Base-by-base conservation (phyloP, 352 stramenopile species). In the Phytophthora pseudosyringae region DNA sequence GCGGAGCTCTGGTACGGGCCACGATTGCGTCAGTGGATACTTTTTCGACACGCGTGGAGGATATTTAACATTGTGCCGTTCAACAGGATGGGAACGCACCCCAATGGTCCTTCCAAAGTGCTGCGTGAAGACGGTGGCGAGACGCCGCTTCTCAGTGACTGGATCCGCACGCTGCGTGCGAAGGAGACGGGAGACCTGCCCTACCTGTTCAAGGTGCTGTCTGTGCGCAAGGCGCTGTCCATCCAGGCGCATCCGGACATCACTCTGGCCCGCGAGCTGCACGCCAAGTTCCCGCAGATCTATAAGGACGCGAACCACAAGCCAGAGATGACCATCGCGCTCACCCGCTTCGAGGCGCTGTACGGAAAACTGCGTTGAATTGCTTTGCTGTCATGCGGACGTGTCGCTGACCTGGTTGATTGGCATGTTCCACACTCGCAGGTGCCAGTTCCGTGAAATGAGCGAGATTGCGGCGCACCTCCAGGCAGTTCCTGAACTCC, bases 241-340 rank as follows among this genome's bases (percentile, higher is more conserved):
- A 99, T 99, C 75, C 98, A 99, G 80, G 81, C 89, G 10, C 93
- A 98, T 53, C 92, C 92, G 3, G 90, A 98, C 56, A 83, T 86
- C 36, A 69, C 71, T 16, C 67, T 97, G n/a, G 92, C 92, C 10
- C 73, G 85, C 5, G 64, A 90, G 43, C 65, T 98, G 46, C 90
- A 97, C 46, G 72, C 68, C 7, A 88, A 86, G 11, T 93, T 96
- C 59, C 98, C 98, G 5, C 57, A 95, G 5, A 77, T 96, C 9
- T 99, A 99, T 81, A 98, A 98, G 61, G 98, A 99, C 68, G 54
- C 90, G 16, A 99, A 99, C 75, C 98, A 99, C 83, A 99, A 99
- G 74, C 98, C 98, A 1, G 98, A 99, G 74, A 99, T 99, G 95
- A 94, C 97, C 12, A 98, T 99, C 67, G 98, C 98, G 1, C 73